These are phyloP conservation scores for Coemansia sp. DNA, from an alignment of 192 early-diverging fungal species.

Conservation along the genomic window DNA sequence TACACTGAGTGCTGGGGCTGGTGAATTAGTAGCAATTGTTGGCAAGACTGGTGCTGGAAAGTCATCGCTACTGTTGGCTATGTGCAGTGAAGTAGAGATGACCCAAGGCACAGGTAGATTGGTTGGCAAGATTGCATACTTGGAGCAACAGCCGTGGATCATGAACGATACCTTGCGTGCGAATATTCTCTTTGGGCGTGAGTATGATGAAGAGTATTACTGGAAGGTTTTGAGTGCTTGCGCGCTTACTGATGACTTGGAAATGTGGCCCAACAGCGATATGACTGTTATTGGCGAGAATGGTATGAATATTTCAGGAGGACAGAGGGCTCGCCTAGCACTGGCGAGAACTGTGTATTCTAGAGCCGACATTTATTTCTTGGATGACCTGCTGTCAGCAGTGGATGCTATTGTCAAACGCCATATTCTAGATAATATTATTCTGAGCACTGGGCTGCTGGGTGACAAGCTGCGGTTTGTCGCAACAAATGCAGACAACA, in stretches of 20 bases:
- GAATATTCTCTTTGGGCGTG: constrained; percentile 79
- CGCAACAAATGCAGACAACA: constrained; percentile 28
- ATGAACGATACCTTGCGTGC: constrained; percentile 63
- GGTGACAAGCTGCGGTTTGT: constrained; percentile 54
- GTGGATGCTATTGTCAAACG: constrained; percentile 65
- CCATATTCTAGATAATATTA: constrained; percentile 64
- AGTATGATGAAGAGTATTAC: constrained; percentile 59
- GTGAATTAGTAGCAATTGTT: constrained; percentile 57
- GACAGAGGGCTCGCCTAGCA: constrained; percentile 67
- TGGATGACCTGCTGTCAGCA: constrained; percentile 73
- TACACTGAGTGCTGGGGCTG: constrained; percentile 10
- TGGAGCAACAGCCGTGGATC: constrained; percentile 33
- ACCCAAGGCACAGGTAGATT: constrained; percentile 27
- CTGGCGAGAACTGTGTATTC: constrained; percentile 68
- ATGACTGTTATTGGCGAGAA: constrained; percentile 69
- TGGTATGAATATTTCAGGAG: constrained; percentile 73
- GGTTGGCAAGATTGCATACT: constrained; percentile 20
- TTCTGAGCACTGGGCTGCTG: constrained; percentile 59
- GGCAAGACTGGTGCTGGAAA: constrained; percentile 67
- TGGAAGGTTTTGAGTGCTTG: constrained; percentile 61
- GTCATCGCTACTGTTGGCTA: constrained; percentile 59
- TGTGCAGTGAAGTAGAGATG: constrained; percentile 56
- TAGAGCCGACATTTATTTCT: constrained; percentile 64
- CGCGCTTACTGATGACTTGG: constrained; percentile 66
- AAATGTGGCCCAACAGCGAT: constrained; percentile 60